Percentiles rank a stretch among this genome's conserved stretches.
phyloP scores from a whole-genome alignment of 129 eudicot species.

The Flaveria ramosissima region DNA sequence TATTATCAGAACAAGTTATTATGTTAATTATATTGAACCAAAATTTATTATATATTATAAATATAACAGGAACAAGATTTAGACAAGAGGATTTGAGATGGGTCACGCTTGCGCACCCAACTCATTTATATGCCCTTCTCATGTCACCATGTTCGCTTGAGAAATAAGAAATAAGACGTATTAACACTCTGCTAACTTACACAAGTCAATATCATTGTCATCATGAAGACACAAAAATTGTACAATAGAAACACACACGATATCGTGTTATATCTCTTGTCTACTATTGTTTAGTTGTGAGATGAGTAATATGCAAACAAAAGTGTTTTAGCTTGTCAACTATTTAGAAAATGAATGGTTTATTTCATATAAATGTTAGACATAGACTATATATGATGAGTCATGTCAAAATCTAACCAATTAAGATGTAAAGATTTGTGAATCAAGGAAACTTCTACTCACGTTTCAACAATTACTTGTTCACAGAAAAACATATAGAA shows the following conservation, averaged over 20 bases:
- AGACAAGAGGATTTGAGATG: no score
- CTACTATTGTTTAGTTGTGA: not conserved
- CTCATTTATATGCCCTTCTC: not conserved
- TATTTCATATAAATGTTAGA: not conserved
- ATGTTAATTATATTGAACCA: no score
- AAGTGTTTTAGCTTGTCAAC: not conserved
- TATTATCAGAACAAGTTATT: no score
- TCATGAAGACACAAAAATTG: not conserved
- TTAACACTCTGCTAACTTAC: not conserved
- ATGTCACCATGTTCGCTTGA: not conserved
- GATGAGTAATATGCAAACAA: not conserved
- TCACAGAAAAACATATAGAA: not conserved
- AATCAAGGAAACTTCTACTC: not conserved
- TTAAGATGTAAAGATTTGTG: not conserved
- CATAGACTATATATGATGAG: not conserved
- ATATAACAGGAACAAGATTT: no score
- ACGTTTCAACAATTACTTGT: not conserved
- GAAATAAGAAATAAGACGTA: not conserved
- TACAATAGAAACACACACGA: not conserved
- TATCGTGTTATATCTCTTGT: not conserved
- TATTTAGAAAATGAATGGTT: not conserved
- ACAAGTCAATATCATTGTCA: not conserved
- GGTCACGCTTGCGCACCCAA: no score
- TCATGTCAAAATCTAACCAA: slow-evolving; percentile 9
- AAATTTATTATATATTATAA: no score